Base-by-base conservation (phyloP, 1,139 yeast genomes). In the Martiniozyma asiatica region DNA sequence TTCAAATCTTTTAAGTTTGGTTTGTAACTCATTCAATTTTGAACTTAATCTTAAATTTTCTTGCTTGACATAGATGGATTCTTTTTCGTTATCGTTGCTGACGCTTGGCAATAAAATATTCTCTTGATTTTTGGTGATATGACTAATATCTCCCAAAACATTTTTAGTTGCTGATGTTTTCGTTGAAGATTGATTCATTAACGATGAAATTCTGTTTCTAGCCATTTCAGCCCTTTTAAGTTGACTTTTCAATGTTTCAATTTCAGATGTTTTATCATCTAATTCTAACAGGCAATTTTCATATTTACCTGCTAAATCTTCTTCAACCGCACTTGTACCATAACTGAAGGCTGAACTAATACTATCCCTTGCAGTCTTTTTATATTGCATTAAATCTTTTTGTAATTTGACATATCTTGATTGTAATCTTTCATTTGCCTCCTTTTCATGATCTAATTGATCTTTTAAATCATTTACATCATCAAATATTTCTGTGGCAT, bases 21-120 rank as follows among this genome's bases (percentile, higher is more conserved):
- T 50, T 30, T 45, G 51, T 6, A 50, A 33, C 33, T 53, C 56
- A 34, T 50, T 53, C 24, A 53, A 33, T 31, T 42, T 32, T 4
- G 58, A 53, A 25, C 40, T 53, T 20, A 53, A 33, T 31, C 56
- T 42, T 29, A 59, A 34, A 34, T 56, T 57, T 27, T 61, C 65
- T 30, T 60, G 54, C 20, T 45, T 49, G 12, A 40, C 12, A 8
- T 22, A 11, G 8, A 22, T 22, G 4, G 29, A 18, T 14, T 30
- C 29, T 17, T 30, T 30, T 9, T 14, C 22, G 21, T 22, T 24
- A 6, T 17, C 23, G 8, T 30, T 14, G 25, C 29, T 8, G 14
- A 11, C 7, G 16, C 4, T n/a, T 20, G 28, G 18, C 23, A 17
- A 17, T 17, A 17, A 6, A 6, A 6, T 22, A 16, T 25, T 25